Base-by-base conservation (phyloP, 768 basidiomycete genomes). In the Boletus vinaceobasis region DNA sequence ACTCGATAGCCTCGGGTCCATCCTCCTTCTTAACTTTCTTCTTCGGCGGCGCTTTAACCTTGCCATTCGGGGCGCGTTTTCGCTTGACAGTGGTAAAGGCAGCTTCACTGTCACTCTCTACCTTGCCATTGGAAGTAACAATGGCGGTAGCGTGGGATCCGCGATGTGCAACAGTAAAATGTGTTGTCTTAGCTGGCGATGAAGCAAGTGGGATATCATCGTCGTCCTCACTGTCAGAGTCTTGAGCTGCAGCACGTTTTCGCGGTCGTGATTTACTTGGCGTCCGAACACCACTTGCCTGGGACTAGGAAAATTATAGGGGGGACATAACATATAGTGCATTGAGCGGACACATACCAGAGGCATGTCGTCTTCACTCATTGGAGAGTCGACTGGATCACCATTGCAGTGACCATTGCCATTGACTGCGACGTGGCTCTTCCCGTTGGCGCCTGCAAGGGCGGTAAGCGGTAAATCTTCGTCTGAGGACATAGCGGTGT, bases 341-440 rank as follows among this genome's bases (percentile, higher is more conserved):
- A 43, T 27, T 23, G 37, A 46, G 42, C 17, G 54, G 27, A 53
- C 58, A 75, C 81, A 60, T 69, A 91, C 90, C 68, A 89, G 75
- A 43, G 88, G 88, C 70, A 83, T 70, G 62, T 89, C 86, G 48
- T 83, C 86, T 55, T 88, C 87, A 58, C 85, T 87, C 79, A 85
- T 80, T 26, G 77, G 74, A 48, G 73, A 75, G 64, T 73, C 72
- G 14, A 67, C 71, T 52, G 75, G 71, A 53, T 74, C 71, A 23
- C 69, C 70, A 26, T 74, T 74, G 53, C 53, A 55, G 63, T 71
- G 68, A 56, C 72, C 72, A 63, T 75, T 76, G 45, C 75, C 74
- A 60, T 83, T 81, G 55, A 74, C 73, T 58, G 68, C 69, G 68
- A 68, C 71, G 61, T 72, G 67, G 62, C 76, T 74, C 50, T 79